Conservation (phyloP, 495 filamentous ascomycete genomes). For the Aspergillus olivimuriae region DNA sequence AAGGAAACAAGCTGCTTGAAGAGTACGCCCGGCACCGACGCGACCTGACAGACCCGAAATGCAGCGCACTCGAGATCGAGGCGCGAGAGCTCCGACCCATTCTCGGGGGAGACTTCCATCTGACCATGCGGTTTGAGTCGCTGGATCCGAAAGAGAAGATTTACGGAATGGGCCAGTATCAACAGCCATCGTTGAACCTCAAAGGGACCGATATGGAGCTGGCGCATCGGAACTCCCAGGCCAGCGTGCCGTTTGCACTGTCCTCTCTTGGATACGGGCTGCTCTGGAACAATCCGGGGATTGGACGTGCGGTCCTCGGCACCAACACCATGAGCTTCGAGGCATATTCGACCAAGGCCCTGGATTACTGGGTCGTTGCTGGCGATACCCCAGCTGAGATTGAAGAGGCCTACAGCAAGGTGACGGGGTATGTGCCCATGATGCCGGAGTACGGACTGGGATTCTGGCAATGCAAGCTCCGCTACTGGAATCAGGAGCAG, state of each 20-base stretch:
- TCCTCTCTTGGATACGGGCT: conserved; percentile 51
- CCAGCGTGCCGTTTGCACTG: conserved; percentile 49
- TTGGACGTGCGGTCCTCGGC: conserved; percentile 50
- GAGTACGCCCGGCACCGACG: conserved; percentile 49
- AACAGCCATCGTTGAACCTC: conserved; percentile 49
- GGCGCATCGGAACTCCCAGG: conserved; percentile 57
- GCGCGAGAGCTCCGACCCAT: conserved; percentile 50
- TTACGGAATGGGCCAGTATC: conserved; percentile 60
- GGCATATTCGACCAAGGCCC: conserved; percentile 41
- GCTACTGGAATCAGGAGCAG: conserved; percentile 55
- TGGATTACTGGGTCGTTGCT: conserved; percentile 56
- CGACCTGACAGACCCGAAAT: conserved; percentile 48
- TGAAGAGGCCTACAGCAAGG: conserved; percentile 42
- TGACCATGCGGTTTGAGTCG: conserved; percentile 49
- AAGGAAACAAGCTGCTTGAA: conserved; percentile 42
- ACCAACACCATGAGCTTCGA: conserved; percentile 55
- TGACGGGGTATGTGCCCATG: conserved; percentile 49
- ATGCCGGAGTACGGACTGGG: conserved; percentile 59
- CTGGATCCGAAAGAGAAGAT: conserved; percentile 46
- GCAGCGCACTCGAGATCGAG: conserved; percentile 45
- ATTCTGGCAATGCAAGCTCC: conserved; percentile 58
- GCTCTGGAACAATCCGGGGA: conserved; percentile 52
- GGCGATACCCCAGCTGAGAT: conserved; percentile 48
- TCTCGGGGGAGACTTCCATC: conserved; percentile 44
- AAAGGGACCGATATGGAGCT: conserved; percentile 52